Evolutionary conservation across 192 early-diverging fungal genomes (phyloP).

Genomic region (Backusella macrospora): DNA sequence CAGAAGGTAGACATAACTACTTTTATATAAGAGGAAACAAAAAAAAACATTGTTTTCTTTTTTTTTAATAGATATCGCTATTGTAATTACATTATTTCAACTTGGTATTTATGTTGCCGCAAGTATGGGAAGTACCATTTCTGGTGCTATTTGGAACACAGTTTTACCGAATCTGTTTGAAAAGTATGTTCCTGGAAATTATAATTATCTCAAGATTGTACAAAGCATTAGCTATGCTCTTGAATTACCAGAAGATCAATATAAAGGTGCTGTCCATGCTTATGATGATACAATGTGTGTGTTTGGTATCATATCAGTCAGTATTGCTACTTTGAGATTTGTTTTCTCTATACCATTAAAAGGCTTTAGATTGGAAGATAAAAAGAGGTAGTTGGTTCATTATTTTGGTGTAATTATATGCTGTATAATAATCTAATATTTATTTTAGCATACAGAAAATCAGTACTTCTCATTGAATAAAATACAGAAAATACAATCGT

Average conservation of each 20-base stretch:
- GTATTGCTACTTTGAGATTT: constrained; percentile 17
- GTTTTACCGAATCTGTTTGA: constrained; percentile 20
- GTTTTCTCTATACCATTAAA: constrained; percentile 20
- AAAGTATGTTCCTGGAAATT: constrained; percentile 29
- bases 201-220: constrained; percentile 16
- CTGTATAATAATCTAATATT: too few relatives aligned
- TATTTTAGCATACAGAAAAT: not conserved
- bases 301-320: constrained; percentile 4
- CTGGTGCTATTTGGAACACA: constrained; percentile 28
- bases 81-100: constrained; percentile 31
- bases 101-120: constrained; percentile 18
- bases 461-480: too few relatives aligned
- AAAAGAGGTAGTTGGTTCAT: not conserved
- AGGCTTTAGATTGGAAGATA: constrained; percentile 19
- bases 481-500: too few relatives aligned
- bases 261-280: constrained; percentile 21
- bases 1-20: constrained; percentile 5
- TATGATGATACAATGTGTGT: constrained; percentile 23
- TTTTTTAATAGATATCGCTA: constrained; percentile 26
- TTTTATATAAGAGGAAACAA: not conserved
- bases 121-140: constrained; percentile 27
- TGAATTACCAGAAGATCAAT: constrained; percentile 17
- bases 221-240: constrained; percentile 17
- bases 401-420: too few relatives aligned
- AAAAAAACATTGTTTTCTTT: constrained; percentile 1